Conservation (phyloP, 2,329 filamentous ascomycete species). For the Verticillium klebahnii region DNA sequence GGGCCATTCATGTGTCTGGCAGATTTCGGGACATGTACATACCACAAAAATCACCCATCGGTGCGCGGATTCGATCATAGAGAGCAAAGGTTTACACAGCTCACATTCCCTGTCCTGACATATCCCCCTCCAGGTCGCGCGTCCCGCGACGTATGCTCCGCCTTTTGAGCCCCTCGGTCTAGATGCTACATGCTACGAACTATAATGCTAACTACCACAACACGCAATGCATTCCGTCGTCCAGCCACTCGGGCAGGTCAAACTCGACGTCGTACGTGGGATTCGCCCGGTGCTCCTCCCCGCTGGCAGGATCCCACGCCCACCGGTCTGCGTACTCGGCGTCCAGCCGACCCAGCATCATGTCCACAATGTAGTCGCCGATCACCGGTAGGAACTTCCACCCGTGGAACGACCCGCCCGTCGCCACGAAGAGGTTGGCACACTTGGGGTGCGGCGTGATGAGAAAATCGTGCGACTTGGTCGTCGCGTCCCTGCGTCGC, state of each 20-base stretch:
- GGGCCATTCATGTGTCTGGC: too few species aligned
- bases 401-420: constrained; percentile 59
- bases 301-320: constrained; percentile 41
- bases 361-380: constrained; percentile 52
- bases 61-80: too few species aligned
- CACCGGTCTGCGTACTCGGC: constrained; percentile 33
- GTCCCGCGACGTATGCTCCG: not conserved
- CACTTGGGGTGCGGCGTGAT: constrained; percentile 47
- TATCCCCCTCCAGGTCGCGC: not conserved
- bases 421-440: constrained; percentile 53
- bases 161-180: not conserved
- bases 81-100: too few species aligned
- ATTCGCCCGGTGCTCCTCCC: constrained; percentile 34
- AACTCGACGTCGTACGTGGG: constrained; percentile 36
- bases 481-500: constrained; percentile 51
- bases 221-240: not conserved
- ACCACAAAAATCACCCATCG: too few species aligned
- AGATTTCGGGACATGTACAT: too few species aligned
- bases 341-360: constrained; percentile 37
- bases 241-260: constrained; percentile 20
- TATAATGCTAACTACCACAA: not conserved
- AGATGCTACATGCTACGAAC: not conserved
- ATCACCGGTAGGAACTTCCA: constrained; percentile 63
- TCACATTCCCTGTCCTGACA: too few species aligned
- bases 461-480: constrained; percentile 58